Evolutionary conservation across 768 basidiomycete genomes (phyloP).

Genomic region (Russula lepida): DNA sequence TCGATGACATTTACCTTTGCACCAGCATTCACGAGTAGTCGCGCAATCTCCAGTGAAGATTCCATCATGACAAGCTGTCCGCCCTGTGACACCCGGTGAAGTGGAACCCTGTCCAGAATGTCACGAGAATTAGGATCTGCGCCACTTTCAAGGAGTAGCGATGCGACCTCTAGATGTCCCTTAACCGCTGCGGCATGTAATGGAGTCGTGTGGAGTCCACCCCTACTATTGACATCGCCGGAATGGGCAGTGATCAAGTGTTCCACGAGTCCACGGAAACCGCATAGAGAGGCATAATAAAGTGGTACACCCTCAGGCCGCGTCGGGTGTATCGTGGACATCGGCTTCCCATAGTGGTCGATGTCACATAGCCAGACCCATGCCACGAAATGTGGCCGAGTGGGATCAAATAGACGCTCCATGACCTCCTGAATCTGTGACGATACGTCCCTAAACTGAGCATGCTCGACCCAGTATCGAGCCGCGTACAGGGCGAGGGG

Average conservation of each 20-base stretch:
- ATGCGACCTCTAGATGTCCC: neutral
- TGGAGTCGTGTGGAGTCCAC: neutral
- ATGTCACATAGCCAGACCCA: neutral
- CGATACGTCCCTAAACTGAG: neutral
- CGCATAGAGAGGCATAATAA: neutral
- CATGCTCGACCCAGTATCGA: neutral
- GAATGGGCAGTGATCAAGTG: neutral
- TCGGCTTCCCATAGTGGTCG: neutral
- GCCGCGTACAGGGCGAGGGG: neutral
- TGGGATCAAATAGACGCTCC: neutral
- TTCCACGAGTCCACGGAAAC: neutral
- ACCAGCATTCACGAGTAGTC: neutral
- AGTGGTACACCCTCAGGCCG: neutral
- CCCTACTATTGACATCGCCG: neutral
- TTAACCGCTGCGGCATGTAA: neutral
- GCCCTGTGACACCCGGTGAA: neutral
- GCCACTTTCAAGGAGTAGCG: neutral
- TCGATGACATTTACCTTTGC: neutral
- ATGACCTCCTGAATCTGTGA: neutral
- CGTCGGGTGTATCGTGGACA: neutral
- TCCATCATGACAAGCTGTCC: neutral
- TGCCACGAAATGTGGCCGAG: neutral
- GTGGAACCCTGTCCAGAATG: neutral
- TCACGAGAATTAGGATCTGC: neutral
- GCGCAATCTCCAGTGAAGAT: neutral